Conservation (phyloP, 1,139 yeast species). For the Saccharomyces hybrid region DNA sequence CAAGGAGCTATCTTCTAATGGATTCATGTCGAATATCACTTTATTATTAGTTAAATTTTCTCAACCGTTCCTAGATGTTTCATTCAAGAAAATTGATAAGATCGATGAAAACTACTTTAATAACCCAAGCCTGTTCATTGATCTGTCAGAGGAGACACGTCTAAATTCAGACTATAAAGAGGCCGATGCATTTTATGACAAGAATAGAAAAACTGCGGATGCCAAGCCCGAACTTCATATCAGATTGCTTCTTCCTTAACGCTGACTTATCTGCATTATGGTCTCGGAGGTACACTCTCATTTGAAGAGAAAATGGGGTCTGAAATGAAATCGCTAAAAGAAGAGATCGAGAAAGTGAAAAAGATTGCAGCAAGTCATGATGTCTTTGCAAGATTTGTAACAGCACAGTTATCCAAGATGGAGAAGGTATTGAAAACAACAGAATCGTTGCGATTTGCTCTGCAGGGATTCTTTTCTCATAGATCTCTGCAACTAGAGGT, state of each 20-base stretch:
- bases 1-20: conserved; percentile 63
- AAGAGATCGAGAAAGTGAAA: conserved; percentile 45
- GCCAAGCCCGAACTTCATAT: conserved; percentile 61
- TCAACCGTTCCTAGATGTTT: conserved; percentile 72
- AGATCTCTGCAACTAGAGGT: conserved; percentile 53
- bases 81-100: conserved; percentile 61
- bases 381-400: conserved; percentile 30
- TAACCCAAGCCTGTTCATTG: conserved; percentile 41
- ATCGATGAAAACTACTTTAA: conserved; percentile 64
- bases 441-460: conserved; percentile 44
- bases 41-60: conserved; percentile 62
- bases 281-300: conserved; percentile 70
- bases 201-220: conserved; percentile 29
- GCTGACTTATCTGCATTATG: conserved; percentile 76
- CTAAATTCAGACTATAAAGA: conserved; percentile 69
- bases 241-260: conserved; percentile 79
- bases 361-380: conserved; percentile 23
- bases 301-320: conserved; percentile 48
- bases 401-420: conserved; percentile 41
- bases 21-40: conserved; percentile 72
- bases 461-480: conserved; percentile 53
- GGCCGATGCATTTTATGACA: conserved; percentile 48
- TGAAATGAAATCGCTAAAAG: conserved; percentile 35
- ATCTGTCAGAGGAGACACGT: conserved; percentile 74
- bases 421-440: conserved; percentile 37